These are phyloP conservation scores for Colletotrichum simmondsii DNA, from an alignment of 2,329 filamentous ascomycete genomes.

Conservation along the genomic window DNA sequence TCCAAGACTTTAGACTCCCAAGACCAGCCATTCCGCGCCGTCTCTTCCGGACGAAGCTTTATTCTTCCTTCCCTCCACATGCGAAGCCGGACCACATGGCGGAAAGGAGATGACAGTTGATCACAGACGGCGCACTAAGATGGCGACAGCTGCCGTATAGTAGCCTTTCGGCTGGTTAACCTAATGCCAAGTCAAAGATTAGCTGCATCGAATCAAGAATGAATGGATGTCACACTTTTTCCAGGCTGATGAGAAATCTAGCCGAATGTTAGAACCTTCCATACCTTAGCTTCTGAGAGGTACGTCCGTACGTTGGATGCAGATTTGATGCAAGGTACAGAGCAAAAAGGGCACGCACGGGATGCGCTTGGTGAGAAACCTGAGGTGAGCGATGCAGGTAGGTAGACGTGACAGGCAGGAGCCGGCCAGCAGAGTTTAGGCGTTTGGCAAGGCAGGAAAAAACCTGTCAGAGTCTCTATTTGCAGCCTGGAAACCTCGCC, in stretches of 20 bases:
- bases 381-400: neutral
- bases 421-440: neutral
- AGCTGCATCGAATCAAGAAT: neutral
- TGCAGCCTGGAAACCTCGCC: neutral
- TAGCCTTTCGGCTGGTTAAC: conserved; percentile 10
- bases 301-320: neutral
- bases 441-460: neutral
- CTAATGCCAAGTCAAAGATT: neutral
- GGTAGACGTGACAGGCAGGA: neutral
- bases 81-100: conserved; percentile 19
- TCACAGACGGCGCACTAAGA: conserved; percentile 11
- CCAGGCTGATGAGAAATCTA: neutral
- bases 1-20: conserved; percentile 13
- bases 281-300: neutral
- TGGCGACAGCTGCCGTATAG: neutral
- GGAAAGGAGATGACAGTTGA: neutral
- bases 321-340: neutral
- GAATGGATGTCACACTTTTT: neutral
- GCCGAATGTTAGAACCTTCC: neutral
- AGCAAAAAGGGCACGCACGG: neutral
- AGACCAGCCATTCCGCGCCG: conserved; percentile 24
- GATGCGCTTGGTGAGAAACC: neutral
- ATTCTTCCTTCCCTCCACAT: neutral
- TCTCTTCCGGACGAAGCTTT: conserved; percentile 24
- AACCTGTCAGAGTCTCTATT: neutral